Base-by-base conservation (phyloP, 2,329 filamentous ascomycete genomes). In the Chaetomium globosum region DNA sequence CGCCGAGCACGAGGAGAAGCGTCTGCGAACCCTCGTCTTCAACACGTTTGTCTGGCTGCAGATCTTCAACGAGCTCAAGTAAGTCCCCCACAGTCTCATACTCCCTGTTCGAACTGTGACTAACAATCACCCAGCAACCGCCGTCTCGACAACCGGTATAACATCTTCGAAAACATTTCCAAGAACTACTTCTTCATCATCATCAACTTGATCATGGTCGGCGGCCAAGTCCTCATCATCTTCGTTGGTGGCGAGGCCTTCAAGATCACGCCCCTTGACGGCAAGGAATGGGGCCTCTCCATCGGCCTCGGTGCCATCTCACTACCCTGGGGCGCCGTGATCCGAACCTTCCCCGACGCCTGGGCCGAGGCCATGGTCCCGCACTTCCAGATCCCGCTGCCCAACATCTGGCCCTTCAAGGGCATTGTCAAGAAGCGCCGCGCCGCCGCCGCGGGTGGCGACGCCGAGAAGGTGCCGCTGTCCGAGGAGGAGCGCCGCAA, bases 1-100 rank as follows among this genome's bases (percentile, higher is more conserved):
- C 12, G 30, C 30, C 1, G 16, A 79, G 33, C 72, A 80, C 28
- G 75, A 84, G 26, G 76, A 83, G 61, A 59, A 87, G 86, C 19
- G 81, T 66, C 79, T 91, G 56, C 78, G 83, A 51, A 90, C 89
- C 1, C 81, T 93, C 28, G 86, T 93, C 23, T 93, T 93, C 83
- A 93, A 93, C 78, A 89, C 88, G 0, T 93, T 93, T 71, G 89
- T 92, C 62, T 93, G 90, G 89, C 91, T 93, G 87, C 90, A 93
- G 71, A 92, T 94, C 70, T 93, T 95, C 81, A 94, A 93, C 26
- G 56, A 58, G 39, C 16, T 58, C 26, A 58, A 58, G 56, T 58
- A 48, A 58, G 56, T 4, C 12, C 19, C 7, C 21, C 7, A 5
- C 23, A 10, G 9, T 19, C 19, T 1, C 12, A 26, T 8, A 31